Base-by-base conservation (phyloP, 139 green algal genomes). In the Coelastrella sp. region DNA sequence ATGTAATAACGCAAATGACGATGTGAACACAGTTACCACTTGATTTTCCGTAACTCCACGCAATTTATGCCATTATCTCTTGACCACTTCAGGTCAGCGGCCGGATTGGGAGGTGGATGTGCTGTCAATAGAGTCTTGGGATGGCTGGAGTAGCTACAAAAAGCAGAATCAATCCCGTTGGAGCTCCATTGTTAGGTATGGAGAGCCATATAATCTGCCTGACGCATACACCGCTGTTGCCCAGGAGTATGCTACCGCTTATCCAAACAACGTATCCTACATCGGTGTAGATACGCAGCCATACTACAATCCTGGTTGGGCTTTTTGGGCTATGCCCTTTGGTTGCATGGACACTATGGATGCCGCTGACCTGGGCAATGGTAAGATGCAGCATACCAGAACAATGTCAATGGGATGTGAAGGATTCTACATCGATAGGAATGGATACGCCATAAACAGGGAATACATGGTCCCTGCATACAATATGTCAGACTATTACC, bases 391-490 rank as follows among this genome's bases (percentile, higher is more conserved):
- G 76, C 27, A 63, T 12, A 61, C 35, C 7, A 20, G 76, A 20
- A 82, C 27, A 4, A 10, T 12, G 10, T 63, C 27, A 24, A 17
- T 25, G 60, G 76, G 76, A 0, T 82, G 76, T 63, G 76, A 82
- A n/a, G 76, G 76, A 0, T 82, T 82, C 35, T 82, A 82, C 61
- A 49, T 82, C 12, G 57, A 59, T 82, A 19, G 57, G 6, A n/a
- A 82, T 82, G 76, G 76, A 27, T 11, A 35, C 22, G 76, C 76
- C 27, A 61, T 82, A 25, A 82, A 82, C 35, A 82, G 76, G 35
- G 76, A 82, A n/a, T 82, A 82, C 76, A 82, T 82, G 76, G 76
- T 82, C 8, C 76, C 76, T 63, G 76, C 76, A 8, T 82, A 82
- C 35, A 82, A 82, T n/a, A 82, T 82, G 76, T 82, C 76, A 63